A percentile compares a stretch with the other conserved stretches of the same genome.
Evolutionary conservation across 257 asterid species (phyloP).

Genomic region (Scutellaria barbata): DNA sequence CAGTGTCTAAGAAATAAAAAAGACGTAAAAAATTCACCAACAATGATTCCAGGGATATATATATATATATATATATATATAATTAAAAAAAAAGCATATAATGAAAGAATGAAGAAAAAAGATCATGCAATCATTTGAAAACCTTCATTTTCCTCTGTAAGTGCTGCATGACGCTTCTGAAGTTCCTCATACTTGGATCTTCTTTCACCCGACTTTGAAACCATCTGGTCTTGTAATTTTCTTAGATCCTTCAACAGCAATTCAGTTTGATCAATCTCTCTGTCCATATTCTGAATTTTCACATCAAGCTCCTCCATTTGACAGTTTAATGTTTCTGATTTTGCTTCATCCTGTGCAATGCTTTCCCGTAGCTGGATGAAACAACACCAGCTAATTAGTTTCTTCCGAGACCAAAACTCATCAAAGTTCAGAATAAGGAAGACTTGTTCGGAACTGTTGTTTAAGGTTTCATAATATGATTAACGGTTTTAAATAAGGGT

Average conservation of each 20-base stretch:
- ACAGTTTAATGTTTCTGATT: constrained; percentile 59
- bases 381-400: constrained; percentile 35
- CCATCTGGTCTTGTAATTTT: constrained; percentile 64
- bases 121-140: constrained; percentile 20
- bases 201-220: constrained; percentile 85
- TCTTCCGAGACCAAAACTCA: constrained; percentile 27
- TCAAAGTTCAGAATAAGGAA: constrained; percentile 34
- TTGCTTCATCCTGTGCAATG: constrained; percentile 83
- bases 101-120: constrained; percentile 24
- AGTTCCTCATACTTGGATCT: constrained; percentile 75
- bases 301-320: constrained; percentile 80
- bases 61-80: too few relatives aligned
- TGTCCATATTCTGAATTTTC: constrained; percentile 64
- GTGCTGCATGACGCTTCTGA: constrained; percentile 67
- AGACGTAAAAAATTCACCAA: constrained; percentile 16
- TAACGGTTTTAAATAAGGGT: neutral
- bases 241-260: constrained; percentile 66
- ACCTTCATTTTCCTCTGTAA: constrained; percentile 84
- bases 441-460: neutral
- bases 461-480: constrained; percentile 23
- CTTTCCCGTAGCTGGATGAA: constrained; percentile 75
- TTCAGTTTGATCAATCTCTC: constrained; percentile 75
- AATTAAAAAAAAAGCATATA: constrained; percentile 17
- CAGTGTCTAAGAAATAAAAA: constrained; percentile 61
- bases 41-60: constrained; percentile 21